Base-by-base conservation (phyloP, 2,329 filamentous ascomycete species). In the Xylariaceae sp. region DNA sequence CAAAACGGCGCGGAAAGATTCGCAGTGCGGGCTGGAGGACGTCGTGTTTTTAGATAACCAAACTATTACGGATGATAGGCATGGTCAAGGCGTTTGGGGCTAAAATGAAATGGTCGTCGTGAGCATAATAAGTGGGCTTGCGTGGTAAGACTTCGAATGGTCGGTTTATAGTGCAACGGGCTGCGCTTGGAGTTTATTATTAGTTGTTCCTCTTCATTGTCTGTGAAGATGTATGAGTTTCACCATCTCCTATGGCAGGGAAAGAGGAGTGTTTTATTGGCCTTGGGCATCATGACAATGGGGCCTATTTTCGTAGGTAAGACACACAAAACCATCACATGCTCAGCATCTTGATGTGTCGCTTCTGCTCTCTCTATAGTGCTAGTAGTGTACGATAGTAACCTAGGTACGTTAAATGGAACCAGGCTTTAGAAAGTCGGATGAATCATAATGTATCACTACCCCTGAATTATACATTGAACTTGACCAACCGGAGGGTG, bases 1-100 rank as follows among this genome's bases (percentile, higher is more conserved):
- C 75, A 76, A 34, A 85, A 79, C 53, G 86, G 86, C 0, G 79
- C 82, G 0, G 85, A 88, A 65, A 76, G 86, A 28, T 88, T 87
- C 53, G 80, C 82, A 0, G 75, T 79, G 1, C 75, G 78, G 41
- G 83, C 81, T 0, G 80, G 82, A 6, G 78, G 79, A 2, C 78
- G 77, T 58, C 75, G 80, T 34, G 73, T 86, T 12, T 86, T 86
- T 66, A 82, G 75, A 68, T 83, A 67, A 79, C 36, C 17, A 53
- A 33, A 11, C 6, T 17, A 23, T 39, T 24, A 29, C 19, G n/a
- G 37, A 33, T 46, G 7, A 21, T 17, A 24, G n/a, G 37, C 37
- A 56, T 50, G 14, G 33, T 11, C 14, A 33, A 29, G 53, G 58
- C 58, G 61, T 63, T 58, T n/a, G 11, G 37, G 45, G 19, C n/a